phyloP scores from a whole-genome alignment of 257 asterid species.

The Primulina tabacum region DNA sequence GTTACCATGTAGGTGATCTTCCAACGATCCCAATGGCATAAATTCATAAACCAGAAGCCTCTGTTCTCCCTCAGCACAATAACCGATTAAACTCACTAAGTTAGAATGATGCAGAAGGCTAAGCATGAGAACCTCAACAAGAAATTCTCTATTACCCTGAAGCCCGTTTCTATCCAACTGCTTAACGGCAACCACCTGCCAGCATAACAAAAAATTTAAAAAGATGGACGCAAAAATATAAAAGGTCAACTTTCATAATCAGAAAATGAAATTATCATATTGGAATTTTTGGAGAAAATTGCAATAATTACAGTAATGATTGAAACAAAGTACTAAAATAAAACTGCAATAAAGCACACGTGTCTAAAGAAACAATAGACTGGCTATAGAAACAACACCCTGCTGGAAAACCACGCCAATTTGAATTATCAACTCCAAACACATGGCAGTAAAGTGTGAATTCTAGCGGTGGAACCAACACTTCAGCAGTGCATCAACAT shows the following conservation, averaged over 20 bases:
- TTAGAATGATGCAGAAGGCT: slow-evolving; percentile 97
- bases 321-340: neutral
- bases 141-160: slow-evolving; percentile 95
- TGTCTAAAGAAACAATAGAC: neutral
- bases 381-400: neutral
- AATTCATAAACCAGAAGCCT: slow-evolving; percentile 96
- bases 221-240: slow-evolving; percentile 4
- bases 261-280: neutral
- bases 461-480: neutral
- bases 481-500: neutral
- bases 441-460: neutral
- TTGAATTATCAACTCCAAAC: neutral
- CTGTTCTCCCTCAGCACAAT: slow-evolving; percentile 99
- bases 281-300: neutral
- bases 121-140: slow-evolving; percentile 97
- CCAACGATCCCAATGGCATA: slow-evolving; percentile 96
- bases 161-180: slow-evolving; percentile 97
- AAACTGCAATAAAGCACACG: neutral
- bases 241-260: neutral
- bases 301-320: too few species aligned
- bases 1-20: slow-evolving; percentile 98
- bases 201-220: slow-evolving; percentile 19
- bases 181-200: slow-evolving; percentile 90
- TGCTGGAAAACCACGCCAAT: neutral
- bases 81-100: slow-evolving; percentile 85